phyloP scores from a whole-genome alignment of 2,329 filamentous ascomycete species.

The Beauveria australis region DNA sequence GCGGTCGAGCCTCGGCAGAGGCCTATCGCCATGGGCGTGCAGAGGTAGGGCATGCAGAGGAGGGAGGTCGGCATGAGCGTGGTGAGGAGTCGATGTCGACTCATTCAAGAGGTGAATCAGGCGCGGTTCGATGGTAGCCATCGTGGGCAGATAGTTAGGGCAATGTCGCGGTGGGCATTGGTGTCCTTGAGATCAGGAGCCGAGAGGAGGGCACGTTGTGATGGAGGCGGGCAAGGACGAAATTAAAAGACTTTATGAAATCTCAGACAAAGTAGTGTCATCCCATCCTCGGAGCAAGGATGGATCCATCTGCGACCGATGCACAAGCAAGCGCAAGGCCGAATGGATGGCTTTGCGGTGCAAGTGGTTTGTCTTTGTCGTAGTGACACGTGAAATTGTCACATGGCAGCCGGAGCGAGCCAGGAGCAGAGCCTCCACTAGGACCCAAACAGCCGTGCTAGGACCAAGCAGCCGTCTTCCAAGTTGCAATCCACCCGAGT shows the following conservation, averaged over 20 bases:
- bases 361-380: slow-evolving; percentile 5
- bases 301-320: slow-evolving; percentile 12
- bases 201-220: slow-evolving; percentile 6
- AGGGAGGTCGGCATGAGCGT: slow-evolving; percentile 44
- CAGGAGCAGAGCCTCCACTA: neutral
- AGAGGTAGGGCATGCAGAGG: slow-evolving; percentile 42
- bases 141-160: slow-evolving; percentile 31
- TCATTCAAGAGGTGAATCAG: slow-evolving; percentile 58
- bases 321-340: slow-evolving; percentile 10
- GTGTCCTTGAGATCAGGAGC: slow-evolving; percentile 12
- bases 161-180: slow-evolving; percentile 22
- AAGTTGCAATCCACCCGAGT: neutral
- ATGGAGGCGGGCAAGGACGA: neutral
- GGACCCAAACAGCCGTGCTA: neutral
- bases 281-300: slow-evolving; percentile 13
- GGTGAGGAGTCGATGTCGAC: slow-evolving; percentile 36
- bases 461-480: slow-evolving; percentile 4
- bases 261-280: slow-evolving; percentile 7
- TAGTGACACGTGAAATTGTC: slow-evolving; percentile 13
- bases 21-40: slow-evolving; percentile 35
- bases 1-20: slow-evolving; percentile 45
- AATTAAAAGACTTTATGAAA: slow-evolving; percentile 9
- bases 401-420: slow-evolving; percentile 9
- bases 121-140: slow-evolving; percentile 60
- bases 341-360: neutral